These are phyloP conservation scores for Coemansia sp. DNA, from an alignment of 192 early-diverging fungal species.

Conservation along the genomic window DNA sequence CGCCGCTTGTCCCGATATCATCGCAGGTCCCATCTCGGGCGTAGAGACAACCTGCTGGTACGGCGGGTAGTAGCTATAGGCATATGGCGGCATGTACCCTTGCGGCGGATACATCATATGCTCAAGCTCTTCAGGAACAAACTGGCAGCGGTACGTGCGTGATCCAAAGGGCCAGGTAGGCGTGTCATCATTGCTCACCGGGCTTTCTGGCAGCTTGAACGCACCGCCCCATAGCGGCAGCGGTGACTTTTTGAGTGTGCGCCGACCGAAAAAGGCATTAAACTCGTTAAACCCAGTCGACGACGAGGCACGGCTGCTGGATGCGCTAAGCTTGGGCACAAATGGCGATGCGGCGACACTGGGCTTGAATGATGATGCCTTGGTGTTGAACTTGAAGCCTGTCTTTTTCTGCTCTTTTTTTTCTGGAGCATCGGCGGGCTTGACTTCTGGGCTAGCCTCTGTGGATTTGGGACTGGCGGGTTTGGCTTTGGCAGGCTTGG, in stretches of 20 bases:
- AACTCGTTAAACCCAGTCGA: constrained; percentile 31
- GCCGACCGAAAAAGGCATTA: constrained; percentile 51
- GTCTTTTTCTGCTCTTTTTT: constrained; percentile 26
- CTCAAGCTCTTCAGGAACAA: constrained; percentile 38
- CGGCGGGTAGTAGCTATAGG: constrained; percentile 47
- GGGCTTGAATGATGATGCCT: constrained; percentile 76
- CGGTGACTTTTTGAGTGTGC: constrained; percentile 31
- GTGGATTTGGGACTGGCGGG: not conserved
- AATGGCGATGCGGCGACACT: constrained; percentile 68
- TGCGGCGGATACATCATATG: constrained; percentile 41
- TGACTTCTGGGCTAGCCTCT: not conserved
- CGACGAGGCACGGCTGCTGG: constrained; percentile 43
- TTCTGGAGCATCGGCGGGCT: not conserved
- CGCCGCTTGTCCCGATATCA: constrained; percentile 20
- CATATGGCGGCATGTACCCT: constrained; percentile 45
- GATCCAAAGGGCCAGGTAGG: constrained; percentile 53
- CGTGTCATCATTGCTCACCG: constrained; percentile 13
- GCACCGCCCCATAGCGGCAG: constrained; percentile 40
- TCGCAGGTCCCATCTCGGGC: constrained; percentile 37
- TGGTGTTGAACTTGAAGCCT: constrained; percentile 68
- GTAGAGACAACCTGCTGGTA: constrained; percentile 37
- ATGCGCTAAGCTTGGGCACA: constrained; percentile 60
- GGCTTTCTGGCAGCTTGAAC: constrained; percentile 19
- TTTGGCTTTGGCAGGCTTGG: not conserved
- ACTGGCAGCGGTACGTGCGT: constrained; percentile 52